phyloP scores from a whole-genome alignment of 352 stramenopile genomes.

The Phytopythium ostracodes region DNA sequence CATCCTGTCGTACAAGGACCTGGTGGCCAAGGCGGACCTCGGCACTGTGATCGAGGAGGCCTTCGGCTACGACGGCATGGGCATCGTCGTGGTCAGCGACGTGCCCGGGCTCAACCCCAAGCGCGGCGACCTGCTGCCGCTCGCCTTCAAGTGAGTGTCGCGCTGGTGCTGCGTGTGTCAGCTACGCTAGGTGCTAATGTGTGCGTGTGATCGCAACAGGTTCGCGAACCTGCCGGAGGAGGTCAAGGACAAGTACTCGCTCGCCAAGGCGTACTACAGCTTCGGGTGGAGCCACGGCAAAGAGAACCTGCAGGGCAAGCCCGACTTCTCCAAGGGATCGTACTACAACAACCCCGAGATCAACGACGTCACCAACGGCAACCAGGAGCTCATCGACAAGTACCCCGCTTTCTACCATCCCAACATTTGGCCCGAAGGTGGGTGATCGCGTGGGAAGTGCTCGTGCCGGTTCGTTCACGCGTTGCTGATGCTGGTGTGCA shows the following conservation, averaged over 20 bases:
- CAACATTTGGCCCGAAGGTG: constrained; percentile 90
- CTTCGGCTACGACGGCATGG: constrained; percentile 89
- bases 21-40: constrained; percentile 44
- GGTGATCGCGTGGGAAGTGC: background rate
- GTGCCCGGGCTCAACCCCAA: constrained; percentile 79
- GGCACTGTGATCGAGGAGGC: constrained; percentile 59
- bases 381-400: constrained; percentile 70
- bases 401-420: constrained; percentile 91
- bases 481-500: background rate
- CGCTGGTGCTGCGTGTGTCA: background rate
- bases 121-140: constrained; percentile 72
- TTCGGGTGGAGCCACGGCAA: constrained; percentile 96
- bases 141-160: constrained; percentile 56
- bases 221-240: constrained; percentile 77
- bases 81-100: constrained; percentile 85
- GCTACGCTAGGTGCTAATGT: background rate
- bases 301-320: constrained; percentile 91
- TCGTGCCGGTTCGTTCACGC: no score
- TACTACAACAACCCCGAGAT: constrained; percentile 97
- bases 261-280: constrained; percentile 90
- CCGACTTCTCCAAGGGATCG: constrained; percentile 93
- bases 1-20: constrained; percentile 54
- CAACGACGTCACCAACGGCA: constrained; percentile 75
- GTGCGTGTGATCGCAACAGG: background rate
- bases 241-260: constrained; percentile 80